phyloP scores from a whole-genome alignment of 2,329 filamentous ascomycete genomes.

The Tolypocladium sp. region DNA sequence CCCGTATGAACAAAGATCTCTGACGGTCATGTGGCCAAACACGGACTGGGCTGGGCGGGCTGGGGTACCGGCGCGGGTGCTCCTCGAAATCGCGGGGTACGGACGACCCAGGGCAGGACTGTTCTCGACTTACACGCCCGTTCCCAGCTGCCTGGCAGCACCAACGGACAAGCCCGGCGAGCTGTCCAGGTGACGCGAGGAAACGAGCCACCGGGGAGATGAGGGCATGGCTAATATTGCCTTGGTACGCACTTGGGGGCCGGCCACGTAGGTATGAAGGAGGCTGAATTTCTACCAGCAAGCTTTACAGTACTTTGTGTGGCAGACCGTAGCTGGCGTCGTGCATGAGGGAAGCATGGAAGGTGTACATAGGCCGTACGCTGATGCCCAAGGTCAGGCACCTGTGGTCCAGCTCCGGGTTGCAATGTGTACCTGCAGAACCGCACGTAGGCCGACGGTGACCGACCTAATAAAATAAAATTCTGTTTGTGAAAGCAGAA shows the following conservation, averaged over 20 bases:
- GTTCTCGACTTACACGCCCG: not conserved
- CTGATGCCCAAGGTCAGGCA: not conserved
- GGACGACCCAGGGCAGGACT: not conserved
- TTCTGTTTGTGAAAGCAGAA: too few species aligned
- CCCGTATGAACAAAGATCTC: constrained; percentile 1
- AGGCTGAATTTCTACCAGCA: not conserved
- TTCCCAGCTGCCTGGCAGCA: too few species aligned
- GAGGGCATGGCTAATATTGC: not conserved
- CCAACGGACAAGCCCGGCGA: not conserved
- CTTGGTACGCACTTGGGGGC: not conserved
- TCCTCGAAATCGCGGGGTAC: not conserved
- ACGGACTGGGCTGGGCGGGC: not conserved
- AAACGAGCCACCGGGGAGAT: not conserved
- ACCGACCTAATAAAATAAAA: too few species aligned
- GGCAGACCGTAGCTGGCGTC: not conserved
- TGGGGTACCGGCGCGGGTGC: not conserved
- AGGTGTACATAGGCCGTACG: too few species aligned
- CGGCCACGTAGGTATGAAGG: not conserved
- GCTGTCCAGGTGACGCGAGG: not conserved
- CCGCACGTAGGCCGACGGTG: too few species aligned
- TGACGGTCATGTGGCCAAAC: constrained; percentile 3
- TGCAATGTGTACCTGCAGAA: too few species aligned
- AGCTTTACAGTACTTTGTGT: not conserved
- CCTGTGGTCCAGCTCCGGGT: too few species aligned
- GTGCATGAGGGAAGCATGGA: not conserved